These are phyloP conservation scores for Macrocybe gigantea DNA, from an alignment of 768 basidiomycete species.

Conservation along the genomic window DNA sequence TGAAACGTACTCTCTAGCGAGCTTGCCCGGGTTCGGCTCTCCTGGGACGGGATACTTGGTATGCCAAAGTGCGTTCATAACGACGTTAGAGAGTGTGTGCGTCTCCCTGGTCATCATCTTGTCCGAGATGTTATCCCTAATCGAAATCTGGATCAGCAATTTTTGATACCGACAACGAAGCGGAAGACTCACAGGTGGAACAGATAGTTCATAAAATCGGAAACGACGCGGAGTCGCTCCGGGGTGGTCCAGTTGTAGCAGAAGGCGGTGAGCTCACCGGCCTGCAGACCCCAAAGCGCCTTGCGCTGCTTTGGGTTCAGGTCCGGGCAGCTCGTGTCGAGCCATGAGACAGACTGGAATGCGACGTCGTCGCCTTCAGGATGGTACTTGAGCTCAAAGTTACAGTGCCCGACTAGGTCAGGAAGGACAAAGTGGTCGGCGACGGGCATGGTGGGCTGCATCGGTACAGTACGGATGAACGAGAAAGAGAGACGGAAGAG, in stretches of 20 bases:
- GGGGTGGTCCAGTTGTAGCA: slow-evolving; percentile 55
- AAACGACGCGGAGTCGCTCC: slow-evolving; percentile 56
- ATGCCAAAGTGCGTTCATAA: slow-evolving; percentile 68
- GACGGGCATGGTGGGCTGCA: not conserved
- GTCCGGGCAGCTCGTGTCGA: slow-evolving; percentile 40
- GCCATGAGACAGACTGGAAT: slow-evolving; percentile 42
- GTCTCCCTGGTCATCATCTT: slow-evolving; percentile 68
- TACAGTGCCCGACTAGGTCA: slow-evolving; percentile 49
- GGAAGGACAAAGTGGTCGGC: slow-evolving; percentile 38
- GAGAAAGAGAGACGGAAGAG: not conserved
- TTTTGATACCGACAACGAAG: not conserved
- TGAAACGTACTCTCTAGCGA: slow-evolving; percentile 60
- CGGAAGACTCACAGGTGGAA: slow-evolving; percentile 41
- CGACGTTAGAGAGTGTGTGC: slow-evolving; percentile 50
- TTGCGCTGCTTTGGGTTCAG: slow-evolving; percentile 36
- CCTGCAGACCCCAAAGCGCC: slow-evolving; percentile 53
- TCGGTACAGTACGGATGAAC: not conserved
- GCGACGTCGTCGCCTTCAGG: slow-evolving; percentile 40
- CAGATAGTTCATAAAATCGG: slow-evolving; percentile 63
- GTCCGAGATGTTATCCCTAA: slow-evolving; percentile 69
- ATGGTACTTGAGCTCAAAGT: slow-evolving; percentile 38
- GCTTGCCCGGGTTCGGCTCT: slow-evolving; percentile 51
- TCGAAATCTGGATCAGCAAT: slow-evolving; percentile 7
- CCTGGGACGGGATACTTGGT: slow-evolving; percentile 34
- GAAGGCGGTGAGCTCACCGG: slow-evolving; percentile 60